Percentiles rank a stretch among this genome's conserved stretches.
Evolutionary conservation across 805 yeast species (phyloP).

Genomic region (Grigorovia yakushimaensis): DNA sequence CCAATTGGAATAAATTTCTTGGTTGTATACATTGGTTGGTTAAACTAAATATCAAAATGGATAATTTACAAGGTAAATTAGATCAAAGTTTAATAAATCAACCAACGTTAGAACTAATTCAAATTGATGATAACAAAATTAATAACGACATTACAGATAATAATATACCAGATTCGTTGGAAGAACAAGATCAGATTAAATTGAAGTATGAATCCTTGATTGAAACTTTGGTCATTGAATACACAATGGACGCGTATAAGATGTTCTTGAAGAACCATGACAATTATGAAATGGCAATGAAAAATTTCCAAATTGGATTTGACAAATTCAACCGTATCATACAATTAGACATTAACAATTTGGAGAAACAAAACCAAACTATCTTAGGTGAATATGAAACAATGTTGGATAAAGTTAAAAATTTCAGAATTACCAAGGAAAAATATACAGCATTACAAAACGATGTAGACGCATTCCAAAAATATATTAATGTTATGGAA

Average conservation of each 20-base stretch:
- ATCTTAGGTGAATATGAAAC: slow-evolving; percentile 34
- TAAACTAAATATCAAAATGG: slow-evolving; percentile 40
- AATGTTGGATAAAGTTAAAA: slow-evolving; percentile 36
- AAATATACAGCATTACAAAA: slow-evolving; percentile 56
- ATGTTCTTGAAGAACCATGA: slow-evolving; percentile 48
- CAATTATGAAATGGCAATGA: slow-evolving; percentile 44
- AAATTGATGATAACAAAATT: slow-evolving; percentile 9
- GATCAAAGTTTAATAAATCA: slow-evolving; percentile 16
- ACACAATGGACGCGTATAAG: slow-evolving; percentile 57
- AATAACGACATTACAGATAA: slow-evolving; percentile 3
- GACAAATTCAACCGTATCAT: slow-evolving; percentile 41
- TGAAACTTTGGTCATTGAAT: slow-evolving; percentile 44
- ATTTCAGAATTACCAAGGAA: slow-evolving; percentile 42
- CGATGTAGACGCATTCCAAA: slow-evolving; percentile 60
- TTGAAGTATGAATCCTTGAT: slow-evolving; percentile 30
- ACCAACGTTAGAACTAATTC: slow-evolving; percentile 25
- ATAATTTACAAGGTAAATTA: slow-evolving; percentile 16
- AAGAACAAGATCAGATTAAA: slow-evolving; percentile 25
- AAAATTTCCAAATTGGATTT: slow-evolving; percentile 49
- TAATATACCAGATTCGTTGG: slow-evolving; percentile 10
- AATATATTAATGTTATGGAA: slow-evolving; percentile 61
- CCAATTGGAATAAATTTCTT: slow-evolving; percentile 73
- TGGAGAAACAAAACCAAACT: slow-evolving; percentile 33
- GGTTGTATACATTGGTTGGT: slow-evolving; percentile 82
- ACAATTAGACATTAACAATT: slow-evolving; percentile 34